Evolutionary conservation across 257 asterid genomes (phyloP), one percentile per base, ranked within the genome.

Genomic region (Buddleja alternifolia): DNA sequence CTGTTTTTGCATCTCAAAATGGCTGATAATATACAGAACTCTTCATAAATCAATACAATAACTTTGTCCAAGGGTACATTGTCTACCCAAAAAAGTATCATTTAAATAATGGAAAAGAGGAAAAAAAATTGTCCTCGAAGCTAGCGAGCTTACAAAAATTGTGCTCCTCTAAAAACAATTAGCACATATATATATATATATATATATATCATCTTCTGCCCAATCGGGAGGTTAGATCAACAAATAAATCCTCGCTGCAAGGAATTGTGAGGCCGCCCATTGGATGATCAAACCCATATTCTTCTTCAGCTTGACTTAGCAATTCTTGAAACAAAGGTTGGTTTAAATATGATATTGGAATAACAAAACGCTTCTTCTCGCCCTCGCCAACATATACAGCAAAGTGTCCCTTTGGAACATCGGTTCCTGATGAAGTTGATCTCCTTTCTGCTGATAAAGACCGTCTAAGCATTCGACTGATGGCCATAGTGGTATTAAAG

Each of bases 211-310:
- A 77, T 41, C 12, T 46, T 55, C 73, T 36, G 10, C 37, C 56
- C 25, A 77, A 37, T 20, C 20, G 14, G 25, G 74, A 53, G 11
- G 41, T 15, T 32, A 66, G 10, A 36, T 53, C 65, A 50, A 50
- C 8, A 39, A 79, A 79, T 14, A 66, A 55, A 10, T 80, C 76
- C 39, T 75, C 61, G 9, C 57, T 45, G 54, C 82, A 77, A 6
- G 78, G 80, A 61, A 81, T 74, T 6, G 82, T 74, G 1, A 77
- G 80, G 54, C 81, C 85, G 0, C 85, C 85, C 82, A 61, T 81
- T 3, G 78, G 74, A 47, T 80, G 82, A 54, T 69, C 44, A 44
- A 75, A 75, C 10, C 84, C 76, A 29, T 63, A 80, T 60, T 80
- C 84, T 47, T 80, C 79, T 48, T 75, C 72, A 0, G 59, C 74